Evolutionary conservation across 495 filamentous ascomycete genomes (phyloP).

Genomic region (Annulohypoxylon maeteangense): DNA sequence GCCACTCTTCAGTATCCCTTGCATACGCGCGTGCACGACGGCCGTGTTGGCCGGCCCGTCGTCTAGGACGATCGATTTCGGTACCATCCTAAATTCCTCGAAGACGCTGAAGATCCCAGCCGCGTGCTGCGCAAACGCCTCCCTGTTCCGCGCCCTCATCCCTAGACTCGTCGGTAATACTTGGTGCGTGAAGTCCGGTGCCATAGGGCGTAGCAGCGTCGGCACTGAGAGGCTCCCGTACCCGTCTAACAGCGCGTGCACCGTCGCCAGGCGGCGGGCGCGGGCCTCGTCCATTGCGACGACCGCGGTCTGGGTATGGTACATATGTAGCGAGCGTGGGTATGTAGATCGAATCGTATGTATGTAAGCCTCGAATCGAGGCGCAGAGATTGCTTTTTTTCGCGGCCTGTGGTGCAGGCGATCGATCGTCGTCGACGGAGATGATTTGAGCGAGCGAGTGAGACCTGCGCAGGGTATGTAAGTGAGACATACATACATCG

Average conservation of each 20-base stretch:
- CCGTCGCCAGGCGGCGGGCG: conserved; percentile 42
- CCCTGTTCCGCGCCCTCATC: conserved; percentile 49
- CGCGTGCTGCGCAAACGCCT: conserved; percentile 50
- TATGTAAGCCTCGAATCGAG: background rate
- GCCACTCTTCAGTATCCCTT: conserved; percentile 41
- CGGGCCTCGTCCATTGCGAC: conserved; percentile 33
- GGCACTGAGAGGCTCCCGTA: conserved; percentile 51
- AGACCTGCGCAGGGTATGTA: conserved; percentile 23
- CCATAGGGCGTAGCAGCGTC: conserved; percentile 47
- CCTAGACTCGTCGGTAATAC: conserved; percentile 52
- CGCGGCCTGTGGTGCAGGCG: too few species aligned
- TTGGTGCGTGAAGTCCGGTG: conserved; percentile 49
- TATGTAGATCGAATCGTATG: background rate
- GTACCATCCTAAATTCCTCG: conserved; percentile 51
- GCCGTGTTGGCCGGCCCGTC: conserved; percentile 45
- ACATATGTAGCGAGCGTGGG: too few species aligned
- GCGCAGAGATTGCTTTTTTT: too few species aligned
- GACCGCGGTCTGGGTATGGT: too few species aligned
- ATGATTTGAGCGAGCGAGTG: conserved; percentile 11
- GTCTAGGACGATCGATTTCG: conserved; percentile 49
- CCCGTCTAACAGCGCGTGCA: conserved; percentile 48
- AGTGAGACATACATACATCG: too few species aligned
- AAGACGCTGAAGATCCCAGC: conserved; percentile 52
- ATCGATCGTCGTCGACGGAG: conserved; percentile 3
- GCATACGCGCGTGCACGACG: conserved; percentile 52